phyloP scores from a whole-genome alignment of 495 filamentous ascomycete genomes.

The Patellaria atrata region DNA sequence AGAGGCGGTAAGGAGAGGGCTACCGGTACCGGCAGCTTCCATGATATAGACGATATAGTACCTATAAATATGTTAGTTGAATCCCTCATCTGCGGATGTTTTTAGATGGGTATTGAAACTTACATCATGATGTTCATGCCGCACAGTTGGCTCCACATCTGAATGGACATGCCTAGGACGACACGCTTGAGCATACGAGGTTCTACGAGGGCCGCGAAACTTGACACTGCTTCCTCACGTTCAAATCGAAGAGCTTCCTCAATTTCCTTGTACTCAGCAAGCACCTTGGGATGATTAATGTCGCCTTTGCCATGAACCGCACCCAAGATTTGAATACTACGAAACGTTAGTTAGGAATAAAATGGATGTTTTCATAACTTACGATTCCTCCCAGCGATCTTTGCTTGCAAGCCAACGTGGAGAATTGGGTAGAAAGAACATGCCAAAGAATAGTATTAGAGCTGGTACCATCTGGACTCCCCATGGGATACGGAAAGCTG shows the following conservation, averaged over 20 bases:
- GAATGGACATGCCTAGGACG: slow-evolving; percentile 55
- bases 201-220: slow-evolving; percentile 42
- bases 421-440: slow-evolving; percentile 59
- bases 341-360: neutral
- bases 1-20: slow-evolving; percentile 52
- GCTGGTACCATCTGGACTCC: slow-evolving; percentile 58
- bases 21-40: slow-evolving; percentile 45
- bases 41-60: slow-evolving; percentile 69
- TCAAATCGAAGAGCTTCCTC: slow-evolving; percentile 49
- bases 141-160: slow-evolving; percentile 62
- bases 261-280: slow-evolving; percentile 53
- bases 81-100: too few relatives aligned
- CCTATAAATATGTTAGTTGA: slow-evolving; percentile 29
- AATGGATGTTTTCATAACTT: slow-evolving; percentile 1
- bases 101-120: neutral
- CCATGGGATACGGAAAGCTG: slow-evolving; percentile 63
- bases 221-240: slow-evolving; percentile 40
- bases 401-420: slow-evolving; percentile 63
- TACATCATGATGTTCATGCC: slow-evolving; percentile 63
- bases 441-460: slow-evolving; percentile 45
- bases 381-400: slow-evolving; percentile 61
- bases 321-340: slow-evolving; percentile 39
- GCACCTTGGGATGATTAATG: slow-evolving; percentile 44
- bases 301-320: slow-evolving; percentile 50
- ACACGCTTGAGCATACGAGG: slow-evolving; percentile 54